Percentiles rank a stretch among this genome's conserved stretches.
Evolutionary conservation across 148 eudicot genomes (phyloP).

Genomic region (Linanthus parryae): DNA sequence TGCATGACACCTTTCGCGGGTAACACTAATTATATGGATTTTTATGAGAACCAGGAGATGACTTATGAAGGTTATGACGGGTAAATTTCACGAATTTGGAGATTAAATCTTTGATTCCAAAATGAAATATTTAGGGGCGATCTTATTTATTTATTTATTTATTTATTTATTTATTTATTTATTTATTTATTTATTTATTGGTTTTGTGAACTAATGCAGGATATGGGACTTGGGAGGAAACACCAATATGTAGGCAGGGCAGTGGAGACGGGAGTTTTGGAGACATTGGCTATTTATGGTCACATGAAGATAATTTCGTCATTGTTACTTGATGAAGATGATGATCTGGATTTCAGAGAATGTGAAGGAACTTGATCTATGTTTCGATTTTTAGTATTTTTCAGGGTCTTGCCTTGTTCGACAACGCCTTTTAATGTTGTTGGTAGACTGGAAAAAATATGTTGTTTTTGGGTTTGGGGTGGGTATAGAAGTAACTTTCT

Average conservation of each 20-base stretch:
- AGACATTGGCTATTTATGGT: slow-evolving; percentile 16
- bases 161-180: no score
- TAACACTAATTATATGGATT: slow-evolving; percentile 38
- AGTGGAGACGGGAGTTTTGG: slow-evolving; percentile 18
- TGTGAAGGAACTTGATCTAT: slow-evolving; percentile 3
- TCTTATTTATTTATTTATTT: no score
- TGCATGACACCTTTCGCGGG: slow-evolving; percentile 42
- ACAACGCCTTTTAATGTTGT: slow-evolving; percentile 53
- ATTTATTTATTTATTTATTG: slow-evolving; percentile 9
- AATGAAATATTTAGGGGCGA: neutral
- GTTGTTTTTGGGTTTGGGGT: slow-evolving; percentile 3
- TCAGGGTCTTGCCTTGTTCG: slow-evolving; percentile 25
- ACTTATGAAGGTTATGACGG: slow-evolving; percentile 34
- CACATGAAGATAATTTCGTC: slow-evolving; percentile 13
- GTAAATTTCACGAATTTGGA: slow-evolving; percentile 25
- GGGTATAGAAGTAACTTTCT: neutral
- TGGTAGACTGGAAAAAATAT: slow-evolving; percentile 22
- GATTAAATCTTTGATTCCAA: slow-evolving; percentile 36
- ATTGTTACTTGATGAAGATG: slow-evolving; percentile 6
- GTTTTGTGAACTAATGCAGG: no score
- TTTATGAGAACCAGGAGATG: slow-evolving; percentile 38
- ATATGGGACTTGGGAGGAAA: slow-evolving; percentile 13
- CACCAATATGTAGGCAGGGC: slow-evolving; percentile 12
- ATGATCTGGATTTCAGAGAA: no score
- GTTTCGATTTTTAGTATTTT: slow-evolving; percentile 14